phyloP scores from a whole-genome alignment of 2,329 filamentous ascomycete genomes.

The Talaromyces sp. region DNA sequence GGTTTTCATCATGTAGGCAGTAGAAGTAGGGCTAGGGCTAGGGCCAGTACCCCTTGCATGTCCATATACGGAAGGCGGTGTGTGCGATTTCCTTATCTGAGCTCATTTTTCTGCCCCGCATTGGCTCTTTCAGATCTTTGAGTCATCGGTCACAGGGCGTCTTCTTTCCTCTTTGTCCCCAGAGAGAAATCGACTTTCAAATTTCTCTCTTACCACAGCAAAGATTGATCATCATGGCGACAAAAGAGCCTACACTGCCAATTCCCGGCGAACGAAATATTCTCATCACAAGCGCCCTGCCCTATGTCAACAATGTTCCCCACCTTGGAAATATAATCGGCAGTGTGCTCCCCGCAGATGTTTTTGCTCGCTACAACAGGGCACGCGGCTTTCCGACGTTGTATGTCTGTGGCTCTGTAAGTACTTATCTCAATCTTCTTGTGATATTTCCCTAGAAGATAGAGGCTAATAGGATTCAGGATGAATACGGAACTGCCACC shows the following conservation, averaged over 20 bases:
- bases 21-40: neutral
- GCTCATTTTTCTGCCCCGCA: conserved; percentile 14
- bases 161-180: neutral
- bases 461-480: conserved; percentile 34
- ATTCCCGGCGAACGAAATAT: conserved; percentile 77
- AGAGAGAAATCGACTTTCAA: neutral
- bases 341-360: conserved; percentile 83
- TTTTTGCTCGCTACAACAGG: conserved; percentile 58
- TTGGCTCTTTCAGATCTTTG: conserved; percentile 6
- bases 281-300: conserved; percentile 86
- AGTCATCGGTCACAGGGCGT: conserved; percentile 3
- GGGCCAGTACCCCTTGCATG: neutral
- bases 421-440: conserved; percentile 24
- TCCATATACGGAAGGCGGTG: conserved; percentile 6
- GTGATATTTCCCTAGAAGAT: neutral
- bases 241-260: conserved; percentile 54
- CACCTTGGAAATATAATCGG: conserved; percentile 89
- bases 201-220: neutral
- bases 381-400: conserved; percentile 71
- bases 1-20: too few species aligned
- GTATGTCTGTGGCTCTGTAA: conserved; percentile 71
- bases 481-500: conserved; percentile 94
- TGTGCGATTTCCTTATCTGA: neutral
- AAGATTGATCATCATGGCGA: conserved; percentile 15
- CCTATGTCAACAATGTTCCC: conserved; percentile 77